Percentiles rank a stretch among this genome's conserved stretches.
Conservation (phyloP, 2,329 filamentous ascomycete species). For the Meredithiella fracta region DNA sequence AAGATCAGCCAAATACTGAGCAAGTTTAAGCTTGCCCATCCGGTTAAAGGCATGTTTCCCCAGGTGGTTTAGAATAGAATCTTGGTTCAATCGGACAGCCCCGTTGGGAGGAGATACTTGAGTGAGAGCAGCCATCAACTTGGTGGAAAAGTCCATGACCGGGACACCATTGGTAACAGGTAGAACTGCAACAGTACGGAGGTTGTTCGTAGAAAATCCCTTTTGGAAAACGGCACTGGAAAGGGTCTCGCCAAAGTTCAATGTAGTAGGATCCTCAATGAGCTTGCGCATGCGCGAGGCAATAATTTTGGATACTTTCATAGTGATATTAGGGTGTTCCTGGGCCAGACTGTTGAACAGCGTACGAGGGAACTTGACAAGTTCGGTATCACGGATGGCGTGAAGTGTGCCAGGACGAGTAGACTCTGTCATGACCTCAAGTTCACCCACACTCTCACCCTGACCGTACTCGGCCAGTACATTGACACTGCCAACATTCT, state of each 20-base stretch:
- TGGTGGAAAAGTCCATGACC: constrained; percentile 85
- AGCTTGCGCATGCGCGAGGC: constrained; percentile 83
- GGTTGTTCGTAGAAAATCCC: constrained; percentile 73
- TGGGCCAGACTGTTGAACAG: constrained; percentile 95
- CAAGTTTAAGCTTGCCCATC: constrained; percentile 91
- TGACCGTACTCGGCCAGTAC: constrained; percentile 89
- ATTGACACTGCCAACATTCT: constrained; percentile 62
- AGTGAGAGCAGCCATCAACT: constrained; percentile 68
- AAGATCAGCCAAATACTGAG: constrained; percentile 88
- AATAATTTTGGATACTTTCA: constrained; percentile 98
- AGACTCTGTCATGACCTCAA: constrained; percentile 93
- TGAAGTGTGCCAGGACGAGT: constrained; percentile 79
- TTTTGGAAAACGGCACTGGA: constrained; percentile 29
- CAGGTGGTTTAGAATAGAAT: constrained; percentile 83
- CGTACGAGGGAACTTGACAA: constrained; percentile 89
- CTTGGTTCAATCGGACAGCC: constrained; percentile 82
- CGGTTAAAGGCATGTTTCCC: constrained; percentile 92
- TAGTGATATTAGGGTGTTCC: constrained; percentile 94
- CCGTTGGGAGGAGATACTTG: constrained; percentile 84
- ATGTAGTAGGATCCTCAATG: constrained; percentile 61
- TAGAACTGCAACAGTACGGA: constrained; percentile 81
- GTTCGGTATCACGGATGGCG: constrained; percentile 87
- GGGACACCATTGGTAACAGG: constrained; percentile 85
- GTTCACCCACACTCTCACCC: constrained; percentile 90
- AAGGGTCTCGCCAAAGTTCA: constrained; percentile 41